These are phyloP conservation scores for Microcyclospora pomicola DNA, from an alignment of 2,329 filamentous ascomycete genomes.

Conservation along the genomic window DNA sequence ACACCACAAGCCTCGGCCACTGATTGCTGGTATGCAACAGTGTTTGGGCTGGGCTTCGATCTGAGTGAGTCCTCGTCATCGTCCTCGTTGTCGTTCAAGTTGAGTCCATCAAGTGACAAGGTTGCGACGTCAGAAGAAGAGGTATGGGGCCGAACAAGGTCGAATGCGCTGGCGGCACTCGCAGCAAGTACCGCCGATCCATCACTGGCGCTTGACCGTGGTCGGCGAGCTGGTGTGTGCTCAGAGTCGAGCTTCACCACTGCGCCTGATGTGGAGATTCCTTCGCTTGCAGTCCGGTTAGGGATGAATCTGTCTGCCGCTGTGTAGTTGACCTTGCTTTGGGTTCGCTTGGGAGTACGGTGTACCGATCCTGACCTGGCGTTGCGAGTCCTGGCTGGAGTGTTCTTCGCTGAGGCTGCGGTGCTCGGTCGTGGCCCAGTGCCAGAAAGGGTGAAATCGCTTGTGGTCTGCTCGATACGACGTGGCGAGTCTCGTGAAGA, in stretches of 20 bases:
- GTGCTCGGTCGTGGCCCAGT: constrained; percentile 45
- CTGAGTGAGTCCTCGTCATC: constrained; percentile 48
- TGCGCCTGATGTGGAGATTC: constrained; percentile 52
- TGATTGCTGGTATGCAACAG: constrained; percentile 82
- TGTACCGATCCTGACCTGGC: constrained; percentile 25
- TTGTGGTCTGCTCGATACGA: constrained; percentile 79
- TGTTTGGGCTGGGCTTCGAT: constrained; percentile 69
- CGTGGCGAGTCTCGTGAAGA: constrained; percentile 54
- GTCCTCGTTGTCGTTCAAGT: constrained; percentile 59
- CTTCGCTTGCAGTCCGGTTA: constrained; percentile 80
- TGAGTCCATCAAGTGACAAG: constrained; percentile 62
- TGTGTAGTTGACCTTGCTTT: constrained; percentile 49
- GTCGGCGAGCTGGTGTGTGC: constrained; percentile 44
- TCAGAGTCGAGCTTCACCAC: constrained; percentile 75
- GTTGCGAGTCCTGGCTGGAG: constrained; percentile 28
- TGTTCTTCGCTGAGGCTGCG: constrained; percentile 29
- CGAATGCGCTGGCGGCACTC: constrained; percentile 54
- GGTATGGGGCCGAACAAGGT: constrained; percentile 45
- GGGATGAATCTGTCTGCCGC: constrained; percentile 86
- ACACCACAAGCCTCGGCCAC: constrained; percentile 85
- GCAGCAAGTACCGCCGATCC: constrained; percentile 59
- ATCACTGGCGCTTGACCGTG: constrained; percentile 57
- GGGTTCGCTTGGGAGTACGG: constrained; percentile 34
- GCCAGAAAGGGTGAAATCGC: constrained; percentile 80
- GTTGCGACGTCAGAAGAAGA: constrained; percentile 60